phyloP scores from a whole-genome alignment of 345 rosid genomes.

The thale cress (Arabidopsis thaliana) region TAIR10.1 NC_003074.8:6371501-6372000 shows the following conservation, averaged over 20 bases:
- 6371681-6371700: constrained; percentile 88
- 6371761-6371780: constrained; percentile 78
- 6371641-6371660: constrained; percentile 92
- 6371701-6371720: constrained; percentile 90
- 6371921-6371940: constrained; percentile 92
- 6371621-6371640: constrained; percentile 84
- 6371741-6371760: constrained; percentile 78
- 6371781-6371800: constrained; percentile 89
- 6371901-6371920: constrained; percentile 10
- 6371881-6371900: background rate
- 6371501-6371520: constrained; percentile 70
- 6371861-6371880: background rate
- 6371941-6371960: constrained; percentile 81
- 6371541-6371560: constrained; percentile 82
- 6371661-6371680: constrained; percentile 87
- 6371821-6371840: constrained; percentile 91
- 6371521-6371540: constrained; percentile 68
- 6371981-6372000: constrained; percentile 3
- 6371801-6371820: constrained; percentile 88
- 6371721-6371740: constrained; percentile 79
- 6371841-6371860: constrained; percentile 67
- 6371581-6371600: constrained; percentile 96
- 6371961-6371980: constrained; percentile 51
- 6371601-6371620: constrained; percentile 93
- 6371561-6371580: constrained; percentile 95